Base-by-base conservation (phyloP, 176 grass and related monocot species). In the Cenchrus americanus region DNA sequence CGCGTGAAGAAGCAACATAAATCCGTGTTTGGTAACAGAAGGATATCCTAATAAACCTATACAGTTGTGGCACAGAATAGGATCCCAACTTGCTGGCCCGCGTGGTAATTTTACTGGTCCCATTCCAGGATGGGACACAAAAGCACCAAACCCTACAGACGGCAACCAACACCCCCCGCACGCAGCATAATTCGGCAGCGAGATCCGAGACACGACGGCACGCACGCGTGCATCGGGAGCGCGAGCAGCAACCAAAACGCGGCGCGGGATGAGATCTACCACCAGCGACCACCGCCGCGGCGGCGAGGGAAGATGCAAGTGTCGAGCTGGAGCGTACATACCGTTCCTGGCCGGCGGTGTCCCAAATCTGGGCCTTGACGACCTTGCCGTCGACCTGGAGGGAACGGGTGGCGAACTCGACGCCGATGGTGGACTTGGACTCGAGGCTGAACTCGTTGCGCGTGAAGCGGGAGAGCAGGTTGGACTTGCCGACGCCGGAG, bases 291-390 rank as follows among this genome's bases (percentile, higher is more conserved):
- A 37, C 34, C 34, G 34, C 34, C 3, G 60, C 11, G 5, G 2
- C 13, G 48, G 61, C 5, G 11, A 14, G 11, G 18, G 46, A 22
- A 1, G 1, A 49, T 10, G 10, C 5, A 5, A 44, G 69, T 27
- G 68, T 3, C 4, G 71, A 43, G 71, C 27, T 30, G 9, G 32
- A 12, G 0, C 26, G 10, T 7, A 0, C 75, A 32, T 76, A 91
- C 89, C 89, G 53, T 64, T 96, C 91, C 75, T 98, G 92, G 18
- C 95, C 92, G 9, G 95, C 95, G 59, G 95, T 97, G 79, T 95
- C 92, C 95, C 95, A 98, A 88, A 98, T 98, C 95, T 94, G 95
- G 21, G 95, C 92, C 92, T 97, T 97, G 86, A 97, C 86, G 84
- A 91, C 89, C 89, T 91, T 91, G 80, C 89, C 89, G 80, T 91